phyloP scores from a whole-genome alignment of 805 yeast genomes.

The Teunomyces atbi region DNA sequence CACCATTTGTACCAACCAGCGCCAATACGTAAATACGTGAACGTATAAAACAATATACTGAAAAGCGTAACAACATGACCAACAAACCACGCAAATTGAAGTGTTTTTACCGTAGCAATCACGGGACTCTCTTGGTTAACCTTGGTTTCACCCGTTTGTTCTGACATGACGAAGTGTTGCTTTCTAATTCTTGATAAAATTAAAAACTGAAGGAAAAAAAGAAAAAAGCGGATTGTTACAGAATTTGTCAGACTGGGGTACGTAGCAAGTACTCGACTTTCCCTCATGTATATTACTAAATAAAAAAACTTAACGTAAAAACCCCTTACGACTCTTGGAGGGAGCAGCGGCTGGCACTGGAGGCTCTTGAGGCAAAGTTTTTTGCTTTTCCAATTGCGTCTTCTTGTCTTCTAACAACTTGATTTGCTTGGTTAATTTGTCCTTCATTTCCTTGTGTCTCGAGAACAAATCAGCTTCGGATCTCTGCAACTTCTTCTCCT shows the following conservation, averaged over 20 bases:
- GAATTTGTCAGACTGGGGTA: background rate
- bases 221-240: background rate
- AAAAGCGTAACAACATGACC: slow-evolving; percentile 40
- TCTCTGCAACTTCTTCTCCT: slow-evolving; percentile 94
- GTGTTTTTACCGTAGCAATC: slow-evolving; percentile 28
- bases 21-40: slow-evolving; percentile 33
- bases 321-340: slow-evolving; percentile 71
- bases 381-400: slow-evolving; percentile 65
- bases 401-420: slow-evolving; percentile 90
- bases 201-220: background rate
- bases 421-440: slow-evolving; percentile 83
- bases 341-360: slow-evolving; percentile 47
- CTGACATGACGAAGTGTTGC: background rate
- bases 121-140: background rate
- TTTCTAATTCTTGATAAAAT: background rate
- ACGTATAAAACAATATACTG: slow-evolving; percentile 27
- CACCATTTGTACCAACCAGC: slow-evolving; percentile 29
- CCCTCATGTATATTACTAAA: slow-evolving; percentile 2
- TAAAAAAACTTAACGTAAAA: slow-evolving; percentile 53
- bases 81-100: slow-evolving; percentile 77
- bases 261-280: background rate
- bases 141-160: background rate
- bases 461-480: slow-evolving; percentile 95
- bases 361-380: slow-evolving; percentile 52
- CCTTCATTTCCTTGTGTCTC: slow-evolving; percentile 96